phyloP scores from a whole-genome alignment of 305 asterid genomes.

The Fraxinus xanthoxyloides region DNA sequence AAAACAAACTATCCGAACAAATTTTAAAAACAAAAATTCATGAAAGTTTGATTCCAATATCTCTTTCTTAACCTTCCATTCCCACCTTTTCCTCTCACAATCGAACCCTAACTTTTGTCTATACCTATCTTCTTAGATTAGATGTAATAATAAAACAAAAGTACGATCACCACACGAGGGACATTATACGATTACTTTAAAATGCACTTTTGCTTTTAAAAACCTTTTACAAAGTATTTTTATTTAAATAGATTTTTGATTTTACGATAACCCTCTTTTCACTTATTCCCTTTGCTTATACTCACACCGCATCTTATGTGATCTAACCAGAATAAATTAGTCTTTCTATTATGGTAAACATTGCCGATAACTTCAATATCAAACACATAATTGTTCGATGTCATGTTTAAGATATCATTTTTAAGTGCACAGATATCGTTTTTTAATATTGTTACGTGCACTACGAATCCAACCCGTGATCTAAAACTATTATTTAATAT shows the following conservation, averaged over 20 bases:
- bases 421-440: too few relatives aligned
- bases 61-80: slow-evolving; percentile 4
- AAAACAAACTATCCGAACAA: too few relatives aligned
- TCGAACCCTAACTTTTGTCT: slow-evolving; percentile 4
- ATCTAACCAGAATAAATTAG: background rate
- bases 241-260: background rate
- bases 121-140: slow-evolving; percentile 6
- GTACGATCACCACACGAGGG: slow-evolving; percentile 27
- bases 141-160: background rate
- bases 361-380: background rate
- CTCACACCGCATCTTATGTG: background rate
- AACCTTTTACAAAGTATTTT: background rate
- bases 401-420: background rate
- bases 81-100: slow-evolving; percentile 1
- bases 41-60: background rate
- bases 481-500: background rate
- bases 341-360: too few relatives aligned
- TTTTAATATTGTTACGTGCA: background rate
- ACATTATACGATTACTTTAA: background rate
- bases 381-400: background rate
- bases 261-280: background rate
- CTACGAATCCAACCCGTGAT: slow-evolving; percentile 14
- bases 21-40: background rate
- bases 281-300: too few relatives aligned
- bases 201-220: background rate